These are phyloP conservation scores for Plasmodiophora brassicae DNA, from an alignment of 208 protist species.

Conservation along the genomic window DNA sequence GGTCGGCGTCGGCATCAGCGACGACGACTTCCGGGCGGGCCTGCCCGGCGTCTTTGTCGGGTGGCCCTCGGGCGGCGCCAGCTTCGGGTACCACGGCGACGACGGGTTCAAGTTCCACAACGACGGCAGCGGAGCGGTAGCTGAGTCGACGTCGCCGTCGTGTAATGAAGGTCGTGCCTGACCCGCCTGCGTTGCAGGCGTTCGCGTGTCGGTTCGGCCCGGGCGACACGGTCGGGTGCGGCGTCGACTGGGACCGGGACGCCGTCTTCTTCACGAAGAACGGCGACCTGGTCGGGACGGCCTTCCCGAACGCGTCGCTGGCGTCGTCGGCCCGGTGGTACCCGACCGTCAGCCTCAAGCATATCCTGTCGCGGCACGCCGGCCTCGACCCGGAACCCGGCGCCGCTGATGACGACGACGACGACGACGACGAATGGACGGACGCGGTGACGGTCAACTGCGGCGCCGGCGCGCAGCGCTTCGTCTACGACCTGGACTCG, in stretches of 20 bases:
- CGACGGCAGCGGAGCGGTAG: neutral
- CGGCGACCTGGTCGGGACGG: neutral
- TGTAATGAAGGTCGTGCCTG: too few relatives aligned
- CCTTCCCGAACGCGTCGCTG: neutral
- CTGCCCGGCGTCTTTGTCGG: neutral
- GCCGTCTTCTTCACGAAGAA: constrained; percentile 16
- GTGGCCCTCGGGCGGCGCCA: neutral
- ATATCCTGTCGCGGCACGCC: neutral
- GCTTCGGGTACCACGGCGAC: constrained; percentile 4
- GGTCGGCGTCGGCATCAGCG: neutral
- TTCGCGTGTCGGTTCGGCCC: neutral
- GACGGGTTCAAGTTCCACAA: neutral
- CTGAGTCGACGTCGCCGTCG: too few relatives aligned
- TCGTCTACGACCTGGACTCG: neutral
- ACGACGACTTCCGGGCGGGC: neutral
- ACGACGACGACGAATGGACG: neutral
- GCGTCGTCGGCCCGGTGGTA: neutral
- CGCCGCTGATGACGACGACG: neutral
- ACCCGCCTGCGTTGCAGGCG: neutral
- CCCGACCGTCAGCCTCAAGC: neutral
- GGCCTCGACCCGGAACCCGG: too few relatives aligned
- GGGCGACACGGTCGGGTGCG: neutral
- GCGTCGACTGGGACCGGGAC: neutral
- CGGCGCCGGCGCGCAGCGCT: neutral
- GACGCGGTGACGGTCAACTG: neutral